Percentiles rank a stretch among this genome's conserved stretches.
phyloP scores from a whole-genome alignment of 176 grass and related monocot genomes.

The Elymus sibiricus region DNA sequence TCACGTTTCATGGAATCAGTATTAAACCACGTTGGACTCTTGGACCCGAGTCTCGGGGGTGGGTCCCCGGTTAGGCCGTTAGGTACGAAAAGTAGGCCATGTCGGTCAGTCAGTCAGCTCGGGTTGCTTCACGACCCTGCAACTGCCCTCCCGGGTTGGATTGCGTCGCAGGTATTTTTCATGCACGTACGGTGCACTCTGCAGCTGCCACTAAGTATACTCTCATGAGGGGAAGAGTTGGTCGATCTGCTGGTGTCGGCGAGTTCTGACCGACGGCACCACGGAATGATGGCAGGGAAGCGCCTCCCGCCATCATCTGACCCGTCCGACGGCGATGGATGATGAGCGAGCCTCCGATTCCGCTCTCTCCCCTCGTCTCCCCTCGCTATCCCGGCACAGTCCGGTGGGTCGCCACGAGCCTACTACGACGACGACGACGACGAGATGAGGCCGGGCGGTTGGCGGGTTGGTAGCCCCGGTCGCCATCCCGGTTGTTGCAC shows the following conservation, averaged over 20 bases:
- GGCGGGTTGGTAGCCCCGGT: neutral
- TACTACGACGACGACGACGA: too few species aligned
- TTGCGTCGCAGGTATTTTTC: neutral
- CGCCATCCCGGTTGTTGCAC: neutral
- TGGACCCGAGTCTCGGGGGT: constrained; percentile 10
- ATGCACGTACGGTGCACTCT: neutral
- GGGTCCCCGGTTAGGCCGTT: neutral
- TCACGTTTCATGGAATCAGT: too few species aligned
- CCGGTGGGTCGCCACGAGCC: neutral
- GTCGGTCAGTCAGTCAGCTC: neutral
- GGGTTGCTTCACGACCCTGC: neutral
- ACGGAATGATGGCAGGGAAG: neutral
- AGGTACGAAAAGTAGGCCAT: neutral
- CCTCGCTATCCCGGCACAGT: neutral
- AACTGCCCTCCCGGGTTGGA: neutral
- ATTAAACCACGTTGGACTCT: neutral
- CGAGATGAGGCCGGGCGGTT: neutral
- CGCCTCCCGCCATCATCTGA: neutral
- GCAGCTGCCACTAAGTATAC: neutral
- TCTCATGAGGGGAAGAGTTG: too few species aligned
- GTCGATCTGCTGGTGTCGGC: neutral
- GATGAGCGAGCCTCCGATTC: too few species aligned
- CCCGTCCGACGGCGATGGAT: too few species aligned
- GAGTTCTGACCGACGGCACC: neutral
- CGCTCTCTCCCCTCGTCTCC: too few species aligned